These are phyloP conservation scores for Leavenworthia alabamica DNA, from an alignment of 345 rosid genomes.

Conservation along the genomic window DNA sequence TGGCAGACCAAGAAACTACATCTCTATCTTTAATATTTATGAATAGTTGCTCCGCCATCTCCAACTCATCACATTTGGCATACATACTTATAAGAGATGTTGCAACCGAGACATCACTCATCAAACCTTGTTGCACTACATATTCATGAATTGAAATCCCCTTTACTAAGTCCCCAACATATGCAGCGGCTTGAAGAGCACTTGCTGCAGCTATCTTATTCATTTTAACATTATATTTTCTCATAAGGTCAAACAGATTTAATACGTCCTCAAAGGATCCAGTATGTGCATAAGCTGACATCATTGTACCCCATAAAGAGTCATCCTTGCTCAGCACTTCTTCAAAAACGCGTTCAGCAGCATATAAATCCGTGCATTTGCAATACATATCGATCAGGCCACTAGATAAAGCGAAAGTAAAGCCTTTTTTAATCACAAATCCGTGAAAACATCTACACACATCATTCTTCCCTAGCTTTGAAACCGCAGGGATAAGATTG, in stretches of 20 bases:
- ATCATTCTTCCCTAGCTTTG: constrained; percentile 35
- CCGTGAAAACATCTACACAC: constrained; percentile 52
- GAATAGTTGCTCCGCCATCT: constrained; percentile 37
- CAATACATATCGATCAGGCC: constrained; percentile 54
- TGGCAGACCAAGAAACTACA: constrained; percentile 56
- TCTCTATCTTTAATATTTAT: constrained; percentile 33
- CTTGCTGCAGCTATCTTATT: constrained; percentile 36
- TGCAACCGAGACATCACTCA: constrained; percentile 37
- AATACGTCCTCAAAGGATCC: constrained; percentile 39
- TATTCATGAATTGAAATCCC: constrained; percentile 38
- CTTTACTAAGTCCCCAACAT: constrained; percentile 34
- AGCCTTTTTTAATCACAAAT: constrained; percentile 39
- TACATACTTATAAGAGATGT: constrained; percentile 56
- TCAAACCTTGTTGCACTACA: constrained; percentile 32
- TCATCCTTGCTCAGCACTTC: constrained; percentile 27
- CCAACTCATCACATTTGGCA: constrained; percentile 45
- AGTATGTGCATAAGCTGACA: constrained; percentile 53
- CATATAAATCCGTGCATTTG: constrained; percentile 37
- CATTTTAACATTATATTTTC: constrained; percentile 24
- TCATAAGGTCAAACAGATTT: constrained; percentile 40
- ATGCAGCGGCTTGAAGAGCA: constrained; percentile 52
- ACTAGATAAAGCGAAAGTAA: constrained; percentile 32
- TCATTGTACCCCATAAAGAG: constrained; percentile 47
- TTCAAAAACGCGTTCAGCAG: constrained; percentile 40
- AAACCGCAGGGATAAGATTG: constrained; percentile 57